Evolutionary conservation across 2,329 filamentous ascomycete genomes (phyloP).

Genomic region (Diaporthe citri): DNA sequence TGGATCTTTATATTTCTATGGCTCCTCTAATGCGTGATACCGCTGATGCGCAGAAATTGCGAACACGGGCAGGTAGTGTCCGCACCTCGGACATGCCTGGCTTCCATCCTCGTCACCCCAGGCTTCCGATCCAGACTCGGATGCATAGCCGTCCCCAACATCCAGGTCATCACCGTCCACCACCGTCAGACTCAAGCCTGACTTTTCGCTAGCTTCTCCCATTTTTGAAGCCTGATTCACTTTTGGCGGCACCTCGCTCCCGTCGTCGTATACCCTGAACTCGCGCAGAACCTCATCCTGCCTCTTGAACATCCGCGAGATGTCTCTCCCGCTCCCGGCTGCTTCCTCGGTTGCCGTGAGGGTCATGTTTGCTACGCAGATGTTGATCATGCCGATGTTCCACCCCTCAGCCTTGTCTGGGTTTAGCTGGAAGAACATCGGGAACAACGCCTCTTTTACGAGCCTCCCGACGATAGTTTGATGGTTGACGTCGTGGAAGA

Average conservation of each 20-base stretch:
- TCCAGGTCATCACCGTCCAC: background rate
- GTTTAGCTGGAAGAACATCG: slow-evolving; percentile 81
- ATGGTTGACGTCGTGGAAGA: slow-evolving; percentile 69
- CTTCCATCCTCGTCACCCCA: slow-evolving; percentile 37
- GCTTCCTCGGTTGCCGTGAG: slow-evolving; percentile 64
- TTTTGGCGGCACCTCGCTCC: slow-evolving; percentile 41
- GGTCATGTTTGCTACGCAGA: slow-evolving; percentile 89
- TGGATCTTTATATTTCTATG: background rate
- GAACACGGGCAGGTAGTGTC: slow-evolving; percentile 35
- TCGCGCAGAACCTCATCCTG: slow-evolving; percentile 79
- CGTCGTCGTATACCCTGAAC: slow-evolving; percentile 69
- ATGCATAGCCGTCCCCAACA: background rate
- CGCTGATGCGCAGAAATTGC: slow-evolving; percentile 36
- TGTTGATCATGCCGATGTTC: slow-evolving; percentile 87
- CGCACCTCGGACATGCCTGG: slow-evolving; percentile 31
- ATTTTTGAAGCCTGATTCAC: slow-evolving; percentile 40
- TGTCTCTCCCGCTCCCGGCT: slow-evolving; percentile 77
- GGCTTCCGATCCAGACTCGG: slow-evolving; percentile 31
- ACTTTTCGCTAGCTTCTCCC: background rate
- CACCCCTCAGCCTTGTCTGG: slow-evolving; percentile 74
- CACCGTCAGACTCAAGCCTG: background rate
- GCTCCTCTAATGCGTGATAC: slow-evolving; percentile 35
- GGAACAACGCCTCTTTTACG: slow-evolving; percentile 75
- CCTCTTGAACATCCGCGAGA: slow-evolving; percentile 83
- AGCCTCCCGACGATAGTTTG: slow-evolving; percentile 76